Evolutionary conservation across 345 rosid species (phyloP).

Genomic region (Gossypium raimondii): DNA sequence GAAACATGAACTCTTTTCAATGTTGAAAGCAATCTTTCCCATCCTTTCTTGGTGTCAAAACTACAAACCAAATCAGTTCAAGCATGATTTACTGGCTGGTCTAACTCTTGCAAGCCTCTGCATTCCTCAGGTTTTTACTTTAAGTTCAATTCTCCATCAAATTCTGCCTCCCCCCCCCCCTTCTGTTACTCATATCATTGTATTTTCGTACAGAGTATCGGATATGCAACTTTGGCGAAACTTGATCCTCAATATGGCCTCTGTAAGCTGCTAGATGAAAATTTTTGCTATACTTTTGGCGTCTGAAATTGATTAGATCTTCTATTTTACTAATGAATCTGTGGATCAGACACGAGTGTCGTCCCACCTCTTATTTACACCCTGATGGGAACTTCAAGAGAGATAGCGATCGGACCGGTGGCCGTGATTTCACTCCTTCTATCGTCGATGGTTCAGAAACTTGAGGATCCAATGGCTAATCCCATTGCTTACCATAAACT

Average conservation of each 20-base stretch:
- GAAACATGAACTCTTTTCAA: conserved; percentile 26
- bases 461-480: conserved; percentile 60
- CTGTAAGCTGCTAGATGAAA: conserved; percentile 45
- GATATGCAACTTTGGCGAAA: conserved; percentile 89
- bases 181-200: background rate
- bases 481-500: conserved; percentile 60
- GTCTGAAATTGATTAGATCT: background rate
- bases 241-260: conserved; percentile 95
- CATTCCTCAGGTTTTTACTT: conserved; percentile 66
- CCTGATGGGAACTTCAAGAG: conserved; percentile 87
- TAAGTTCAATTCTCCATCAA: too few relatives aligned
- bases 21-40: conserved; percentile 52
- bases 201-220: conserved; percentile 61
- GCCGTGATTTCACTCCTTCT: conserved; percentile 85
- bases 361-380: conserved; percentile 88
- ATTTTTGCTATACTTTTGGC: background rate
- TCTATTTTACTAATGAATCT: background rate
- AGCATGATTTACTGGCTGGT: conserved; percentile 77
- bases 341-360: conserved; percentile 67
- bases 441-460: conserved; percentile 63
- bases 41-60: conserved; percentile 58
- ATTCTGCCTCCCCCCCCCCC: too few relatives aligned
- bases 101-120: conserved; percentile 94
- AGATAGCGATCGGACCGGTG: conserved; percentile 89
- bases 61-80: conserved; percentile 54